A percentile compares a stretch with the other conserved stretches of the same genome.
Evolutionary conservation across 495 filamentous ascomycete species (phyloP).

Genomic region (Lepidopterella palustris): DNA sequence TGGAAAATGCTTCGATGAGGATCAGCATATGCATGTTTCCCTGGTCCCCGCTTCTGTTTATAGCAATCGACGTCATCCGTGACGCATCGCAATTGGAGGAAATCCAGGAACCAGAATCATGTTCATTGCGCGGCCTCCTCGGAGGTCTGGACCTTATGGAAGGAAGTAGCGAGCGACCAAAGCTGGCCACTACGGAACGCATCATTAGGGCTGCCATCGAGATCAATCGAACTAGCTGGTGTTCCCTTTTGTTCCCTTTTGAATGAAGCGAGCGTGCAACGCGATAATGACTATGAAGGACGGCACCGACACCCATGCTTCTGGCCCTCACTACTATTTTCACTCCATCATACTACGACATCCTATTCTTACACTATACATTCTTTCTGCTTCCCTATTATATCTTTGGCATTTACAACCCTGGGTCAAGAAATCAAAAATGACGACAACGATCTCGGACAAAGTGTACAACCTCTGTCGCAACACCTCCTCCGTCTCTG

Average conservation of each 20-base stretch:
- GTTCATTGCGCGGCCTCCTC: not conserved
- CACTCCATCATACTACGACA: not conserved
- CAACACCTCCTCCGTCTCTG: slow-evolving; percentile 48
- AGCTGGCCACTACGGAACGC: not conserved
- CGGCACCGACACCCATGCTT: not conserved
- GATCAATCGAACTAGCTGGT: not conserved
- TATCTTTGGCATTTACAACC: slow-evolving; percentile 4
- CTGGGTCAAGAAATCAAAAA: slow-evolving; percentile 5
- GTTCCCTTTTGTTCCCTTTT: not conserved
- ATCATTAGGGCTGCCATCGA: not conserved
- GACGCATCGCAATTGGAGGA: not conserved
- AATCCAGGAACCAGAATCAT: not conserved
- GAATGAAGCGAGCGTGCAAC: not conserved
- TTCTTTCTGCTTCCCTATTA: not conserved
- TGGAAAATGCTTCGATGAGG: not conserved
- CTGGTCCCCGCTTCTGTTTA: not conserved
- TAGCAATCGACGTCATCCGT: not conserved
- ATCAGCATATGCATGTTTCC: not conserved
- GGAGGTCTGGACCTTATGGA: not conserved
- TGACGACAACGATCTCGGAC: slow-evolving; percentile 39
- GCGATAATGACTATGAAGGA: not conserved
- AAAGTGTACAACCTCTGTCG: slow-evolving; percentile 48
- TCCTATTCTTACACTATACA: not conserved
- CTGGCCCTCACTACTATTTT: not conserved
- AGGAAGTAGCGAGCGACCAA: not conserved